Percentiles rank a stretch among this genome's conserved stretches.
phyloP scores from a whole-genome alignment of 108 stramenopile genomes.

The Aurantiochytrium sp. region DNA sequence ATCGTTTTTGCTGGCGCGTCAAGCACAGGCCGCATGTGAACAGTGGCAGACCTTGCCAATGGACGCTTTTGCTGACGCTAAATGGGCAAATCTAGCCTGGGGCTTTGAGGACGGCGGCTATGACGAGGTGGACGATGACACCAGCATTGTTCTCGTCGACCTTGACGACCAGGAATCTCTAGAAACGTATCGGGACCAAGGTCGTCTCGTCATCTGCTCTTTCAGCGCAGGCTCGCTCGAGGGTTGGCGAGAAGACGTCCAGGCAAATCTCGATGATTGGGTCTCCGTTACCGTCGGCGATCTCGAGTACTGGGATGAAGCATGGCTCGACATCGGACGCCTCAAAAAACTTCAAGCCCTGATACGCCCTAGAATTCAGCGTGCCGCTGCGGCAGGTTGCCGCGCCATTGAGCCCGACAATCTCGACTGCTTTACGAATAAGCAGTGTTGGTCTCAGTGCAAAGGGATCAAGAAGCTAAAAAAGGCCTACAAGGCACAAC shows the following conservation, averaged over 20 bases:
- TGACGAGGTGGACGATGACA: not conserved
- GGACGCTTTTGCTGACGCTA: not conserved
- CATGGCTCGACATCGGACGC: not conserved
- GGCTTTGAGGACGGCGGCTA: not conserved
- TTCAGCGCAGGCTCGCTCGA: constrained; percentile 4
- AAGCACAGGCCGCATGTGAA: not conserved
- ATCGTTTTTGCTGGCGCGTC: not conserved
- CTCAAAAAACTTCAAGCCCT: not conserved
- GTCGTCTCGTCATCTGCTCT: not conserved
- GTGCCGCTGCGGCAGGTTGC: not conserved
- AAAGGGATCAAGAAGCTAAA: not conserved
- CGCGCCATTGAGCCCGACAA: not conserved
- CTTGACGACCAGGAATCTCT: not conserved
- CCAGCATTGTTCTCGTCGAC: not conserved
- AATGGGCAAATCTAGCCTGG: not conserved
- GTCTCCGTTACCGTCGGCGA: not conserved
- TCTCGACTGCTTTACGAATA: not conserved
- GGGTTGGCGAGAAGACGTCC: not conserved
- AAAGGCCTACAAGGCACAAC: not conserved
- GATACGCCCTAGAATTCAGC: not conserved
- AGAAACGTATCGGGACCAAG: not conserved
- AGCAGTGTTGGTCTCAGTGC: not conserved
- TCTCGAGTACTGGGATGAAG: not conserved
- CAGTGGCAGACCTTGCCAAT: not conserved
- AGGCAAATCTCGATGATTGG: not conserved